Evolutionary conservation across 2,329 filamentous ascomycete species (phyloP), one percentile per base, ranked within the genome.

Genomic region (Pseudocercospora cruenta): DNA sequence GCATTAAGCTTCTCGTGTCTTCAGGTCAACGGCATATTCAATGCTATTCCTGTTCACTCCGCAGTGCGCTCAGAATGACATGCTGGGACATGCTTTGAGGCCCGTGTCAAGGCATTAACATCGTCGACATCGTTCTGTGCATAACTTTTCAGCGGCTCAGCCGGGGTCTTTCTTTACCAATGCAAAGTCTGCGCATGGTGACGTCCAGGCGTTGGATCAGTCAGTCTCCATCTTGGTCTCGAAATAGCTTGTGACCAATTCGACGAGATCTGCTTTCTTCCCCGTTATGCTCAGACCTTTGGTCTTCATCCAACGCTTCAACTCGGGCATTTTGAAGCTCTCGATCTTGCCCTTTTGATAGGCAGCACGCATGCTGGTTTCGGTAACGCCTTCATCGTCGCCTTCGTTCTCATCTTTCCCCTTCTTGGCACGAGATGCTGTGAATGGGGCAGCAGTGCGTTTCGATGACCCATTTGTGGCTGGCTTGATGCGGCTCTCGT

Each of bases 401-500:
- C n/a, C n/a, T n/a, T 73, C 71, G 24, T 73, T 70, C 28, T 74
- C 72, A 12, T 77, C 87, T 21, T 78, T 72, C 61, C 80, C 82
- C 72, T 86, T 87, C 7, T 79, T 74, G 7, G 55, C 60, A 33
- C 68, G 63, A 69, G 75, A 70, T 12, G 73, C 70, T 2, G 69
- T 66, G 6, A 31, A 58, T 22, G 12, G n/a, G 6, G 55, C 55
- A 6, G 72, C 67, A 3, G 70, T 70, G 68, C 87, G 79, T 73
- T 88, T 88, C 21, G 79, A 78, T 10, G 65, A 75, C 0, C 77
- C 74, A 22, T 83, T 80, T 0, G 80, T 80, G 14, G 78, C 76
- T 2, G 80, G 78, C 19, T 81, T 79, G 6, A 83, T 77, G 10
- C 79, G 78, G 4, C 70, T 69, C 7, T 65, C 67, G 53, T 76